Evolutionary conservation across 306 rosid species (phyloP), one percentile per base, ranked within the genome.

Genomic region (Acacia crassicarpa): DNA sequence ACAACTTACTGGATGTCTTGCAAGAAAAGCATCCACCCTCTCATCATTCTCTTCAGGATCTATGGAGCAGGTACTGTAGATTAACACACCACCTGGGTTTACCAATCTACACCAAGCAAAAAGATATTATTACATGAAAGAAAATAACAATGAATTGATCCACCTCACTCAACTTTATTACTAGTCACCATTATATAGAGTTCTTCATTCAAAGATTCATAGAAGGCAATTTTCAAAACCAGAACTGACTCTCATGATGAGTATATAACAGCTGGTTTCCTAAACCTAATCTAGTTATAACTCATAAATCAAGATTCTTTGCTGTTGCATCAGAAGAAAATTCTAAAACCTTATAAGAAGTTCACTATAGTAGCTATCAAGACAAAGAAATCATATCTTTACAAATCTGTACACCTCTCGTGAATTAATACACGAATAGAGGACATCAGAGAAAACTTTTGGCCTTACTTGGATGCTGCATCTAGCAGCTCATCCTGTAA

Each of bases 1-100:
- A 53, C 58, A 25, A 49, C 88, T 91, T 90, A 94, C 98, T 6
- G 90, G 91, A 83, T 94, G 98, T 87, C 94, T 82, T n/a, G 16
- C 81, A 84, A 94, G 98, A 90, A 92, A 94, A 67, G 97, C 90
- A 40, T 89, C 88, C 44, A 92, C 90, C 84, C 98, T 88, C 13
- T 90, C 92, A 63, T 94, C 91, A 80, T 92, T 94, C 89, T 94
- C 98, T 89, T 90, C 98, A 17, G 97, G 94, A 84, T 94, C 98
- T 81, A 94, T 88, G 77, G 98, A 94, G 89, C 98, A 94, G 54
- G 98, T 92, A 81, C 98, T 92, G 78, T 94, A 94, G 63, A 92
- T 86, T 62, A 94, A 82, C 56, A 92, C 86, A 74, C 98, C 98
- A 32, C 98, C 94, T 11, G 93, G 91, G 72, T 92, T 92, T 75